These are phyloP conservation scores for Henckelia pumila DNA, from an alignment of 257 asterid species.

Conservation along the genomic window DNA sequence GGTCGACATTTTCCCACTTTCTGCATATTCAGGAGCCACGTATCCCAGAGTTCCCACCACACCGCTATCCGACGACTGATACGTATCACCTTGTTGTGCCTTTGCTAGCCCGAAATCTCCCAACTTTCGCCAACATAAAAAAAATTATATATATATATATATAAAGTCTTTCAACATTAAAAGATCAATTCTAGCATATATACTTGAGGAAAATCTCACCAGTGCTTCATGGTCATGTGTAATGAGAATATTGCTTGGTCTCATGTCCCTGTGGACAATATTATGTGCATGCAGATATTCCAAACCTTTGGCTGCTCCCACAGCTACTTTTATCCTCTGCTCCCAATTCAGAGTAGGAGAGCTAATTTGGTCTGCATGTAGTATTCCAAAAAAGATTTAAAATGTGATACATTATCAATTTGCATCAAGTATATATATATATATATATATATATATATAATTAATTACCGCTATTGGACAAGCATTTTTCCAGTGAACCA, in stretches of 20 bases:
- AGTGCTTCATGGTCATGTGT: slow-evolving; percentile 71
- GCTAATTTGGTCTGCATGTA: slow-evolving; percentile 42
- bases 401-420: no score
- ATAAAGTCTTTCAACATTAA: neutral
- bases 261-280: slow-evolving; percentile 69
- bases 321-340: slow-evolving; percentile 59
- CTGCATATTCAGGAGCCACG: slow-evolving; percentile 79
- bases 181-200: no score
- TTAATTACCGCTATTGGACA: slow-evolving; percentile 39
- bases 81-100: slow-evolving; percentile 40
- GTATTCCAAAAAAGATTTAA: neutral
- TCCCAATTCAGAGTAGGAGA: slow-evolving; percentile 49
- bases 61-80: slow-evolving; percentile 30
- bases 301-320: slow-evolving; percentile 71
- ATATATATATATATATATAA: no score
- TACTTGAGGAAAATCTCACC: no score
- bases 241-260: slow-evolving; percentile 68
- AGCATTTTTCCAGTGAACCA: slow-evolving; percentile 54
- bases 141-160: no score
- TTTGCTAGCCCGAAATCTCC: slow-evolving; percentile 86
- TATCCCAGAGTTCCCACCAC: slow-evolving; percentile 78
- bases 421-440: no score
- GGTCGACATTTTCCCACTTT: slow-evolving; percentile 56
- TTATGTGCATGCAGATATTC: slow-evolving; percentile 52
- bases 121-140: slow-evolving; percentile 36